phyloP scores from a whole-genome alignment of 176 grass and related monocot genomes.

The Secale cereale region DNA sequence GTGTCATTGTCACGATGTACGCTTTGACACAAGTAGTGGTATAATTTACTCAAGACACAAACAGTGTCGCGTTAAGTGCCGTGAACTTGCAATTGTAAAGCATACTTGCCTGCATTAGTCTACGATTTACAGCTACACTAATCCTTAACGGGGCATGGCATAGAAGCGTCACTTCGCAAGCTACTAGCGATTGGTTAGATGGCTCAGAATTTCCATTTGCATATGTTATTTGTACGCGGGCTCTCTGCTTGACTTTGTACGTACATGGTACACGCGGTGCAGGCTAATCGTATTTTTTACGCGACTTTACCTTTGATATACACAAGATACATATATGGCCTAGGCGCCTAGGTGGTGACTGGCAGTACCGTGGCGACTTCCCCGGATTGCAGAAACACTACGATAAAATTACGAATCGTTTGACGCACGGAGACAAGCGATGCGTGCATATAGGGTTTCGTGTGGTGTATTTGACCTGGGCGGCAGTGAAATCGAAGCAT shows the following conservation, averaged over 20 bases:
- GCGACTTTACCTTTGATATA: background rate
- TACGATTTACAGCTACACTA: background rate
- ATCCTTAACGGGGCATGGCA: background rate
- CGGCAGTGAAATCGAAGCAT: too few species aligned
- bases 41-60: background rate
- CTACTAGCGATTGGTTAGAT: background rate
- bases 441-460: too few species aligned
- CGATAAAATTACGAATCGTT: too few species aligned
- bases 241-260: constrained; percentile 9
- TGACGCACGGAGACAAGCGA: too few species aligned
- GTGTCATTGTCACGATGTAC: background rate
- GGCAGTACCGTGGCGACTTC: too few species aligned
- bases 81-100: background rate
- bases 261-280: background rate
- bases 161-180: background rate
- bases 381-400: too few species aligned
- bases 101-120: background rate
- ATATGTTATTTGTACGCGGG: background rate
- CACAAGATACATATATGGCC: background rate
- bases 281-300: background rate
- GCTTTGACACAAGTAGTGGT: background rate
- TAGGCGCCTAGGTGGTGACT: too few species aligned
- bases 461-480: too few species aligned
- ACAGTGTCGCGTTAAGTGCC: background rate
- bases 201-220: background rate